Base-by-base conservation (phyloP, 805 yeast species). In the Starmera dryadoides region DNA sequence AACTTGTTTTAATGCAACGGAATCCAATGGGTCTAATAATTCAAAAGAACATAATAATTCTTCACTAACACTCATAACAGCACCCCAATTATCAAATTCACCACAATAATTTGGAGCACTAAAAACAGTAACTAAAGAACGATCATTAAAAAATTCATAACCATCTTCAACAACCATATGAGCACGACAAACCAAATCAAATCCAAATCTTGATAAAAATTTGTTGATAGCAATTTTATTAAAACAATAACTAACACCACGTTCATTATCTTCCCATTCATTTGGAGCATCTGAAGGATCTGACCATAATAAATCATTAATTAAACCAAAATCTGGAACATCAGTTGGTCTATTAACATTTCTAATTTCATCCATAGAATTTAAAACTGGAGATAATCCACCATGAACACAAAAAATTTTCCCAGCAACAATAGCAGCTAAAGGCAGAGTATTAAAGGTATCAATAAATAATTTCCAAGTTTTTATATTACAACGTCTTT, bases 151-250 rank as follows among this genome's bases (percentile, higher is more conserved):
- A 61, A 91, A 91, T 70, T 91, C 98, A 64, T 93, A 91, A 49
- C 98, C 98, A 65, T 91, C 98, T 68, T 91, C 98, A 45, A 91
- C 98, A 47, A 91, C 98, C 69, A 91, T 98, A 73, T 91, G 98
- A 34, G 98, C 98, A 62, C 98, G 79, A 70, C 98, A 93, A 55
- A 91, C 89, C 58, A 91, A 77, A 64, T 93, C 98, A 91, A 91
- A 86, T 60, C 91, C 98, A 64, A 91, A 98, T 59, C 88, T 89
- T 63, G 89, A 96, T 62, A 93, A 69, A 62, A 91, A 91, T 65
- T 97, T 75, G 49, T 95, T 85, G 39, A 91, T 97, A 39, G 91
- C 98, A 63, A 91, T 98, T 10, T 98, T 98, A n/a, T 98, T 98
- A 66, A 93, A 91, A n/a, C 98, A 91, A 65, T 89, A 91, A 20